Conservation (phyloP, 176 grass and related monocot species). For the Avena eriantha region DNA sequence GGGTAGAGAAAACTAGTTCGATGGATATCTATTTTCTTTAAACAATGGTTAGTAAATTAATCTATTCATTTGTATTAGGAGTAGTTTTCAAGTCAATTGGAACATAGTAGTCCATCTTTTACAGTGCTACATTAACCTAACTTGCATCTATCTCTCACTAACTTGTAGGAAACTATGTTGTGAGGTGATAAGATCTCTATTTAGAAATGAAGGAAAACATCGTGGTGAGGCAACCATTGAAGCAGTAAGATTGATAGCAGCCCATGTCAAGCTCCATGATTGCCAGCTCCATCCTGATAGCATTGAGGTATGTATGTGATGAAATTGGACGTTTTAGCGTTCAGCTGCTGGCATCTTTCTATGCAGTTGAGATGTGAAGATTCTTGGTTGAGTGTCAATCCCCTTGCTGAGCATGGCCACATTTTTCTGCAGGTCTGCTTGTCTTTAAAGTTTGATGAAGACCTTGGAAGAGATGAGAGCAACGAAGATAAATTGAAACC, state of each 20-base stretch:
- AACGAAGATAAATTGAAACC: constrained; percentile 59
- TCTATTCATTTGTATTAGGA: background rate
- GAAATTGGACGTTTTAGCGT: constrained; percentile 9
- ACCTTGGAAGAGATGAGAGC: constrained; percentile 66
- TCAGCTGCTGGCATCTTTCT: constrained; percentile 1
- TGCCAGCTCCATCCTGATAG: constrained; percentile 92
- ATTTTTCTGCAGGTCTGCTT: constrained; percentile 69
- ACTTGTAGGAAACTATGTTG: constrained; percentile 81
- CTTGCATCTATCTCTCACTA: constrained; percentile 15
- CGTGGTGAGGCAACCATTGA: constrained; percentile 89
- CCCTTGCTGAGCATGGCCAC: background rate
- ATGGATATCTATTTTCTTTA: background rate
- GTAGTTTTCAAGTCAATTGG: constrained; percentile 2
- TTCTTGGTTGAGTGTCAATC: constrained; percentile 29
- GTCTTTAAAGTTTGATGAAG: constrained; percentile 93
- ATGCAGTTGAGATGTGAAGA: background rate
- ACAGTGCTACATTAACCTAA: constrained; percentile 2
- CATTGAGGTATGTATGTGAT: constrained; percentile 64
- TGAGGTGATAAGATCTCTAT: constrained; percentile 74
- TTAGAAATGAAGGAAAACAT: constrained; percentile 95
- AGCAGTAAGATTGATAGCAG: constrained; percentile 86
- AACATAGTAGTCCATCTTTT: constrained; percentile 14
- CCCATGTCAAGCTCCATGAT: constrained; percentile 78
- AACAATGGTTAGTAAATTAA: background rate
- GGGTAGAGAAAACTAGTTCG: background rate